Evolutionary conservation across 2,329 filamentous ascomycete species (phyloP).

Genomic region (Sarocladium strictum): DNA sequence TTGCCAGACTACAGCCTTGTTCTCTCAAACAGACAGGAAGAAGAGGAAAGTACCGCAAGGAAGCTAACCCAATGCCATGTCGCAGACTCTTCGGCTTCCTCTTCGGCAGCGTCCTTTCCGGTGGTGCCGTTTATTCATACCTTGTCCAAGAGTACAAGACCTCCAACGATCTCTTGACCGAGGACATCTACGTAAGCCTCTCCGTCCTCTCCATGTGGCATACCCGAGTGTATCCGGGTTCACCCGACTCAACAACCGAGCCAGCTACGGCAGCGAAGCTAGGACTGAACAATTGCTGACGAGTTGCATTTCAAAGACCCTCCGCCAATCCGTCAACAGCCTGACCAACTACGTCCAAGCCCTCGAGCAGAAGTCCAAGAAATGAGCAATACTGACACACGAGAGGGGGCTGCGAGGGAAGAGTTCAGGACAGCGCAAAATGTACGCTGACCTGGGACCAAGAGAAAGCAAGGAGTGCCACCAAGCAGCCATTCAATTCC

Average conservation of each 20-base stretch:
- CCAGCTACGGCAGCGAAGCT: not conserved
- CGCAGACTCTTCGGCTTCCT: constrained; percentile 85
- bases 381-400: constrained; percentile 42
- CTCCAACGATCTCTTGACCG: constrained; percentile 85
- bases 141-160: constrained; percentile 89
- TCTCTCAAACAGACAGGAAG: too few relatives aligned
- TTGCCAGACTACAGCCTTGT: too few relatives aligned
- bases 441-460: not conserved
- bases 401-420: constrained; percentile 3
- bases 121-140: constrained; percentile 83
- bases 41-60: too few relatives aligned
- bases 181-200: constrained; percentile 86
- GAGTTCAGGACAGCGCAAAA: not conserved
- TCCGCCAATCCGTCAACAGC: constrained; percentile 81
- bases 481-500: too few relatives aligned
- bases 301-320: constrained; percentile 47
- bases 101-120: constrained; percentile 72
- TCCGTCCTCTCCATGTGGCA: not conserved
- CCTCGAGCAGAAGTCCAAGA: constrained; percentile 72
- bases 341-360: constrained; percentile 78
- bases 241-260: not conserved
- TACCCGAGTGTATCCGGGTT: not conserved
- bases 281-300: not conserved
- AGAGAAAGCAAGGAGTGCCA: too few relatives aligned
- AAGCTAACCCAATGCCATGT: too few relatives aligned